A percentile compares a stretch with the other conserved stretches of the same genome.
These are phyloP conservation scores for Emydomyces testavorans DNA, from an alignment of 2,329 filamentous ascomycete genomes.

Conservation along the genomic window DNA sequence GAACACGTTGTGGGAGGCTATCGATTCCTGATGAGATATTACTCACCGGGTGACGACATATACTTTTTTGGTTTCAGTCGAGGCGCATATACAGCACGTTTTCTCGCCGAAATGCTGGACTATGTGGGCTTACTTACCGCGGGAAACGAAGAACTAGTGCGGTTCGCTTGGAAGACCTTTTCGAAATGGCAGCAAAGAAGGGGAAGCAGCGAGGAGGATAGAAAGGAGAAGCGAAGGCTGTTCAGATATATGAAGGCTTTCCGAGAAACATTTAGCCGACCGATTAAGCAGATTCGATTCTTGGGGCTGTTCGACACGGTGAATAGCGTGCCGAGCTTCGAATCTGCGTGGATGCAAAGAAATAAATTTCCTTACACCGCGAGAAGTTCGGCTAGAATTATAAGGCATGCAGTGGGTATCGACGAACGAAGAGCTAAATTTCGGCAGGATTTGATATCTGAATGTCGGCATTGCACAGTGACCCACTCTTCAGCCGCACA, in stretches of 20 bases:
- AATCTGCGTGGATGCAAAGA: constrained; percentile 26
- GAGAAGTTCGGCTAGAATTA: constrained; percentile 27
- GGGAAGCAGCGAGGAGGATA: constrained; percentile 16
- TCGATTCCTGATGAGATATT: constrained; percentile 47
- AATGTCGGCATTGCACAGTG: constrained; percentile 10
- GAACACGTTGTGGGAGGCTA: constrained; percentile 45
- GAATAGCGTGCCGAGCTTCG: constrained; percentile 36
- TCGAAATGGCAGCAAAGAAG: constrained; percentile 27
- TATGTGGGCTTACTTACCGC: constrained; percentile 40
- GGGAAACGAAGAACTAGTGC: constrained; percentile 45
- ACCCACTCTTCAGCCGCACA: background rate
- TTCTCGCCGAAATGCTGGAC: constrained; percentile 43
- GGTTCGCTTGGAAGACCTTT: constrained; percentile 36
- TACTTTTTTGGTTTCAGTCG: constrained; percentile 48
- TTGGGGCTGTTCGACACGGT: constrained; percentile 47
- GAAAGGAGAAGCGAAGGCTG: constrained; percentile 12
- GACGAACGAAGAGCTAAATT: constrained; percentile 47
- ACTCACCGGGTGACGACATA: constrained; percentile 40
- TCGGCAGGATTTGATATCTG: constrained; percentile 39
- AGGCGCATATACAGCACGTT: constrained; percentile 43
- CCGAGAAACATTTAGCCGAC: constrained; percentile 40
- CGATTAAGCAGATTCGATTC: constrained; percentile 40
- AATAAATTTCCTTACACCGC: constrained; percentile 19
- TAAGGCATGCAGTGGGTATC: constrained; percentile 44
- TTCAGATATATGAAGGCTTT: constrained; percentile 34